Evolutionary conservation across 164 flowering plant genomes (phyloP).

Genomic region (Chimonanthus salicifolius): DNA sequence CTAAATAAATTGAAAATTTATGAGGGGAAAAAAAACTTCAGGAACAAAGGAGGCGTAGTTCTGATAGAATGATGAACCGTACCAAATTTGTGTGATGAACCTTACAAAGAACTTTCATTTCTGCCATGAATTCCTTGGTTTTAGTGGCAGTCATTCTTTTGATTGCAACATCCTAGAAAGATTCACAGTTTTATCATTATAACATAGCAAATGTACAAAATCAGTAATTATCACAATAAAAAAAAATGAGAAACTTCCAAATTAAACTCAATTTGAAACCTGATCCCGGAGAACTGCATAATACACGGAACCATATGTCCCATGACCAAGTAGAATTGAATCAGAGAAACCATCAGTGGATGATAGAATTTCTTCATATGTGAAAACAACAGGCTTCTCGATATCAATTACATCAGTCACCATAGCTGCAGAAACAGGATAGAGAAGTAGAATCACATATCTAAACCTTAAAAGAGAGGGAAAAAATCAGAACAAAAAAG

Average conservation of each 20-base stretch:
- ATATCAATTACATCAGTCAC: conserved; percentile 62
- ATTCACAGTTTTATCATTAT: conserved; percentile 6
- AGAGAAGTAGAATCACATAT: not conserved
- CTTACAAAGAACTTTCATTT: conserved; percentile 86
- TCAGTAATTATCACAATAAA: not conserved
- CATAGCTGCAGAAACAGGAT: conserved; percentile 47
- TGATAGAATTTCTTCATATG: conserved; percentile 64
- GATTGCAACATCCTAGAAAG: conserved; percentile 77
- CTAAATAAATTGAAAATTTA: not conserved
- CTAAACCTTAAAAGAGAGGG: not conserved
- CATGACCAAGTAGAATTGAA: conserved; percentile 83
- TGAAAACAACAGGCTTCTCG: conserved; percentile 83
- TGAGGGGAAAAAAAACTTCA: conserved; percentile 3
- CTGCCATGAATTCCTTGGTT: conserved; percentile 77
- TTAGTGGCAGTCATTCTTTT: conserved; percentile 92
- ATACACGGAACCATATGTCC: conserved; percentile 92
- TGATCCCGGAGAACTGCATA: conserved; percentile 69
- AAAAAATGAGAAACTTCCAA: not conserved
- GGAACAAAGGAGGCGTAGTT: not conserved
- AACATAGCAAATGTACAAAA: not conserved
- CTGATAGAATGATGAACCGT: conserved; percentile 17
- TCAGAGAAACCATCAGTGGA: conserved; percentile 84
- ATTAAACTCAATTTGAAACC: conserved; percentile 31
- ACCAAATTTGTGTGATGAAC: conserved; percentile 97
- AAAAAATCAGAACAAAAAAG: not conserved